Evolutionary conservation across 352 stramenopile genomes (phyloP).

Genomic region (Globisporangium carolinianum): DNA sequence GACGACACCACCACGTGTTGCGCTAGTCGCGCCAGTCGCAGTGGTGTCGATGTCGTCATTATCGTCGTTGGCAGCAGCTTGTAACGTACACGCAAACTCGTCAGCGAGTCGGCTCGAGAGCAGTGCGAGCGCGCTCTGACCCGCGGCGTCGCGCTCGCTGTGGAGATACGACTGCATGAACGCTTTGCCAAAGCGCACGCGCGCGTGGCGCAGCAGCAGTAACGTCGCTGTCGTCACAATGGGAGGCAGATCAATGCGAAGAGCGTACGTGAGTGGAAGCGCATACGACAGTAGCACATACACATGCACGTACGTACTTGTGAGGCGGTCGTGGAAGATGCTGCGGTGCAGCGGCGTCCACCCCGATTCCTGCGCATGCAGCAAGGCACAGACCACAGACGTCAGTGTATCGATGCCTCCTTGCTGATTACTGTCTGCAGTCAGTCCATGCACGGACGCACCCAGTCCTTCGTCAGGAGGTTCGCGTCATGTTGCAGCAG

Average conservation of each 20-base stretch:
- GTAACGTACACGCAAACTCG: not conserved
- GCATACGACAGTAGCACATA: not conserved
- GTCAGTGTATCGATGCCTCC: not conserved
- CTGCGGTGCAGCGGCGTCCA: conserved; percentile 77
- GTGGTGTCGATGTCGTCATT: not conserved
- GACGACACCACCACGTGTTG: conserved; percentile 13
- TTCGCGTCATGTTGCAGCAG: conserved; percentile 50
- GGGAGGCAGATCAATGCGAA: conserved; percentile 12
- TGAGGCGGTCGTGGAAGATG: conserved; percentile 58
- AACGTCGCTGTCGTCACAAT: conserved; percentile 36
- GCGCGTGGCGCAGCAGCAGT: conserved; percentile 59
- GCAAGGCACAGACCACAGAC: conserved; percentile 9
- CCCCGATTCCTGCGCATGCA: conserved; percentile 55
- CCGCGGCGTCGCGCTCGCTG: conserved; percentile 37
- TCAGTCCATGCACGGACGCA: conserved; percentile 20
- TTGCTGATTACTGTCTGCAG: too few species aligned
- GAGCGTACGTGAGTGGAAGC: not conserved
- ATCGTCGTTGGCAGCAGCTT: not conserved
- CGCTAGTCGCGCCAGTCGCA: conserved; percentile 7
- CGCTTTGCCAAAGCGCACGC: conserved; percentile 32
- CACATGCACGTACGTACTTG: conserved; percentile 30
- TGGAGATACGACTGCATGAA: conserved; percentile 51
- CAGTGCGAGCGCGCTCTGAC: conserved; percentile 62
- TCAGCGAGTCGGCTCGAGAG: conserved; percentile 22
- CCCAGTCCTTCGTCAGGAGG: conserved; percentile 48